Conservation (phyloP, 495 filamentous ascomycete species). For the Chlorociboria aeruginascens region DNA sequence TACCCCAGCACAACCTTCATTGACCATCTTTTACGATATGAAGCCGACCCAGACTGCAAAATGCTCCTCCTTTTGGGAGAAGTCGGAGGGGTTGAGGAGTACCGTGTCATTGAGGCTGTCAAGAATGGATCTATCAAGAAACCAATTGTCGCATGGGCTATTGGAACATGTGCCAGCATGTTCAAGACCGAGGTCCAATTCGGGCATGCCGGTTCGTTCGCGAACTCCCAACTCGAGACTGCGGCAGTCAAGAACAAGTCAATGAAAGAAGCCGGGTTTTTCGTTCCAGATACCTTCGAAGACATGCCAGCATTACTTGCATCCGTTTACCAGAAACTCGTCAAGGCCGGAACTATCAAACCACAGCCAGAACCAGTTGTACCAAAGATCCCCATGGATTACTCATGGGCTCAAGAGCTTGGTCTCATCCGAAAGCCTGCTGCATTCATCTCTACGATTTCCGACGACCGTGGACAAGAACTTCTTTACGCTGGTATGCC, state of each 20-base stretch:
- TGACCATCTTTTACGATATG: slow-evolving; percentile 91
- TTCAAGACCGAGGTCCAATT: slow-evolving; percentile 99
- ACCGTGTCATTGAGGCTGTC: slow-evolving; percentile 96
- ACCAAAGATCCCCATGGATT: slow-evolving; percentile 99
- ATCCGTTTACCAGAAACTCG: slow-evolving; percentile 71
- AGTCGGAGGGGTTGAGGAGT: slow-evolving; percentile 98
- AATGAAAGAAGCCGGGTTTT: slow-evolving; percentile 89
- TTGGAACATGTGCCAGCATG: slow-evolving; percentile 98
- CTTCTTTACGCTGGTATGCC: slow-evolving; percentile 98
- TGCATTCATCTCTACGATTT: slow-evolving; percentile 99
- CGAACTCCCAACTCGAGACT: slow-evolving; percentile 98
- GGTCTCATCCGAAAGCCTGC: slow-evolving; percentile 99
- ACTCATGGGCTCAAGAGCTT: slow-evolving; percentile 98
- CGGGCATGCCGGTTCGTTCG: slow-evolving; percentile 95
- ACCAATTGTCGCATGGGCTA: slow-evolving; percentile 98
- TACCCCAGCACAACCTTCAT: slow-evolving; percentile 99
- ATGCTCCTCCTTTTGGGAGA: slow-evolving; percentile 92
- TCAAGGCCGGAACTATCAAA: slow-evolving; percentile 71
- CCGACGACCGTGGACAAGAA: slow-evolving; percentile 98
- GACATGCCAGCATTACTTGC: slow-evolving; percentile 71
- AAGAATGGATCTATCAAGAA: slow-evolving; percentile 91
- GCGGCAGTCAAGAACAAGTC: slow-evolving; percentile 90
- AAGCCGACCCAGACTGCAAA: slow-evolving; percentile 94
- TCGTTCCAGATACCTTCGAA: slow-evolving; percentile 94
- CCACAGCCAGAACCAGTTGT: slow-evolving; percentile 80